Base-by-base conservation (phyloP, 1,139 yeast genomes). In the Sugiyamaella xylanicola region DNA sequence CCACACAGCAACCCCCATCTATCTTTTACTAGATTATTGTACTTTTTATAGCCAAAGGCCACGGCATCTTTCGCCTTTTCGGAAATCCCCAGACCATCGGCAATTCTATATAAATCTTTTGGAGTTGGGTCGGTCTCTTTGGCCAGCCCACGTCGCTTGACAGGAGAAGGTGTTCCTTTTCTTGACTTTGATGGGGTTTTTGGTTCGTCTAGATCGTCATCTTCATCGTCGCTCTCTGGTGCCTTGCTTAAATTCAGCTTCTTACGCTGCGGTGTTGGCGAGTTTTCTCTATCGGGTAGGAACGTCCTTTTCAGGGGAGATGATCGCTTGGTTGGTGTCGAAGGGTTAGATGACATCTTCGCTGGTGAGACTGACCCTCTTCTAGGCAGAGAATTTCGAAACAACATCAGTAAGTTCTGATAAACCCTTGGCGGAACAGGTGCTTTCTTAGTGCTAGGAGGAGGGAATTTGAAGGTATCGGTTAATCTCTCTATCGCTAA, bases 1-100 rank as follows among this genome's bases (percentile, higher is more conserved):
- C 75, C 76, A 42, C 69, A 63, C 32, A 72, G 56, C 13, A 72
- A 61, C 1, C 72, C 74, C 75, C 75, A 72, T 25, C 66, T 56
- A 49, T 72, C 75, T 41, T 67, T 68, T 7, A 72, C 74, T 11
- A 72, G 64, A 16, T 63, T 65, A 27, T 58, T 59, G 61, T 68
- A 72, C 54, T 65, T 66, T 40, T 56, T 57, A 55, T 65, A 71
- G 5, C 72, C 72, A 19, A 63, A 60, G 8, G 62, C 57, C 11
- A 72, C 66, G 2, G 74, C 73, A n/a, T 64, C 65, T 3, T 56
- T 49, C 3, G 68, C 64, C 8, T 58, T 55, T 1, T 57, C 51
- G 4, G 59, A 55, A 2, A 70, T 61, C 8, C 63, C 68, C 51
- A 69, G 57, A 2, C 61, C 61, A 3, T 48, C 59, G 32, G 66